These are phyloP conservation scores for Collybiopsis confluens DNA, from an alignment of 768 basidiomycete genomes.

Conservation along the genomic window DNA sequence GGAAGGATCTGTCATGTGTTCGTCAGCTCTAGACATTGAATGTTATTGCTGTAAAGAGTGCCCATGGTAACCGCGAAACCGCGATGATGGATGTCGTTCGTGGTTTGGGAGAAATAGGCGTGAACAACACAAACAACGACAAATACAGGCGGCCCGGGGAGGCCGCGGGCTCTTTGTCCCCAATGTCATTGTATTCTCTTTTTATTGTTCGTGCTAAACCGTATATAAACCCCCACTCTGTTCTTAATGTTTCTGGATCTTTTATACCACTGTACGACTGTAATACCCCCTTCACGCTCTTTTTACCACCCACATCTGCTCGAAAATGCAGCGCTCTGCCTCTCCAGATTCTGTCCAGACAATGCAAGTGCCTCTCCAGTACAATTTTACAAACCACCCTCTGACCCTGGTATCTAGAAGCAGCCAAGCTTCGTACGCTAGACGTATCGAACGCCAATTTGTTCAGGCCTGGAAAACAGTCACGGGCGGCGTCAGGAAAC, in stretches of 20 bases:
- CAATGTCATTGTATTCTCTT: too few relatives aligned
- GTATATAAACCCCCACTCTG: too few relatives aligned
- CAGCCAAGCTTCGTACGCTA: constrained; percentile 3
- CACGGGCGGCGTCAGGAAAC: constrained; percentile 48
- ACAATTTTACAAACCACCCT: neutral
- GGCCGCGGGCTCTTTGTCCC: too few relatives aligned
- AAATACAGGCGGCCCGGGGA: too few relatives aligned
- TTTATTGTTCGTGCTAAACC: too few relatives aligned
- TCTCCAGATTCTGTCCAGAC: neutral
- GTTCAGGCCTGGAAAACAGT: constrained; percentile 59
- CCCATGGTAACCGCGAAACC: neutral
- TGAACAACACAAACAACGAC: too few relatives aligned
- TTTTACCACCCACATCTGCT: neutral
- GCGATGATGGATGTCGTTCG: neutral
- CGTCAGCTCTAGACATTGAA: too few relatives aligned
- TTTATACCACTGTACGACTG: too few relatives aligned
- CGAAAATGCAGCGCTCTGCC: neutral
- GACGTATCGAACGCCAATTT: constrained; percentile 48
- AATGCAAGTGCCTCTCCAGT: neutral
- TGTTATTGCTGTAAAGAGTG: too few relatives aligned
- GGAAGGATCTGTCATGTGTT: neutral
- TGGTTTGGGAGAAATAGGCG: too few relatives aligned
- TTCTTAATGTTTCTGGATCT: too few relatives aligned
- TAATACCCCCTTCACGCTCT: neutral
- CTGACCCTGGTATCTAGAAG: neutral